A percentile compares a stretch with the other conserved stretches of the same genome.
Evolutionary conservation across 2,329 filamentous ascomycete species (phyloP).

Genomic region (Trichophyton simii): DNA sequence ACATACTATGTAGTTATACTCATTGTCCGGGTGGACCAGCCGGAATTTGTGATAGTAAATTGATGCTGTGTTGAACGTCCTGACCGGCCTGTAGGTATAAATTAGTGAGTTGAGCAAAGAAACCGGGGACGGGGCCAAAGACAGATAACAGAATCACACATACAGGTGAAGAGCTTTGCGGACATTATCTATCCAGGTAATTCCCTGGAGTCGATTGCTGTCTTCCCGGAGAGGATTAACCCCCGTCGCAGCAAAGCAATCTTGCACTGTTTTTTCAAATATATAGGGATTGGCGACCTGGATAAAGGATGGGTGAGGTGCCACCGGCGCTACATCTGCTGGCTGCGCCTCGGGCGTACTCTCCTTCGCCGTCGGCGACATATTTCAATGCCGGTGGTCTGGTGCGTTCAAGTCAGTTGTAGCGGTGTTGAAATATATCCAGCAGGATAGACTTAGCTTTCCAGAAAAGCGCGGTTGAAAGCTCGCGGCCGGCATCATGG

Average conservation of each 20-base stretch:
- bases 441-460: not conserved
- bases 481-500: not conserved
- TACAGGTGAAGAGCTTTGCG: slow-evolving; percentile 67
- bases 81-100: slow-evolving; percentile 52
- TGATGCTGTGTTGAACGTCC: slow-evolving; percentile 83
- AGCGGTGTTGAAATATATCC: not conserved
- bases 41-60: slow-evolving; percentile 92
- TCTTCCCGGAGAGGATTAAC: slow-evolving; percentile 70
- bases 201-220: slow-evolving; percentile 66
- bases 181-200: slow-evolving; percentile 79
- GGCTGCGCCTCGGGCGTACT: not conserved
- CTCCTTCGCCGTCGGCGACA: slow-evolving; percentile 3
- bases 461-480: not conserved
- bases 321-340: slow-evolving; percentile 17
- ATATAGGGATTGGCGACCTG: slow-evolving; percentile 62
- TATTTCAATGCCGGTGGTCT: not conserved
- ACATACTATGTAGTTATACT: slow-evolving; percentile 59
- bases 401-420: not conserved
- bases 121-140: not conserved
- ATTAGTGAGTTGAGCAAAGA: not conserved
- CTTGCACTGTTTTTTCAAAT: slow-evolving; percentile 67
- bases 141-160: slow-evolving; percentile 29
- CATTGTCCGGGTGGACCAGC: slow-evolving; percentile 67
- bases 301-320: slow-evolving; percentile 51
- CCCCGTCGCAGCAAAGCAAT: slow-evolving; percentile 55